A percentile compares a stretch with the other conserved stretches of the same genome.
These are phyloP conservation scores for Chamaenerion angustifolium DNA, from an alignment of 345 rosid genomes.

Conservation along the genomic window DNA sequence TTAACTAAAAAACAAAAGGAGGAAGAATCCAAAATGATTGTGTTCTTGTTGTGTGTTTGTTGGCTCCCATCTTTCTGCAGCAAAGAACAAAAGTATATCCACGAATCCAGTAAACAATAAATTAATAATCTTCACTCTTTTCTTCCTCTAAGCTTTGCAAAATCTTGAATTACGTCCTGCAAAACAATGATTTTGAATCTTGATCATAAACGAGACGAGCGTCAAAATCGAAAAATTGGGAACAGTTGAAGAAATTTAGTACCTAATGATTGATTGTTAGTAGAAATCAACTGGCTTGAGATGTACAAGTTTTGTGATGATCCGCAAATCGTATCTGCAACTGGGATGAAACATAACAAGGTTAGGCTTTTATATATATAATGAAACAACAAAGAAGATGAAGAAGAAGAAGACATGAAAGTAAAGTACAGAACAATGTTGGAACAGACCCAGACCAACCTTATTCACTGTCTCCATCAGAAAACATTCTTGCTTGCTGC, in stretches of 20 bases:
- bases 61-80: background rate
- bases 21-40: slow-evolving; percentile 6
- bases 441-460: slow-evolving; percentile 16
- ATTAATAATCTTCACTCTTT: background rate
- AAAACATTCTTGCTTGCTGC: too few species aligned
- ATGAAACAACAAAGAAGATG: background rate
- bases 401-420: slow-evolving; percentile 12
- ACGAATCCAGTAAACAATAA: background rate
- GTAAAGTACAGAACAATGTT: too few species aligned
- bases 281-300: background rate
- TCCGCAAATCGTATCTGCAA: too few species aligned
- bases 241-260: background rate
- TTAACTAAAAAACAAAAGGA: background rate
- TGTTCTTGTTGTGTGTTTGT: background rate
- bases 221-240: background rate
- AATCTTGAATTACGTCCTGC: background rate
- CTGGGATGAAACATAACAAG: too few species aligned
- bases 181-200: background rate
- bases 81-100: background rate
- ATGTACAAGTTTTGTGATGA: background rate
- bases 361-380: too few species aligned
- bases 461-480: slow-evolving; percentile 46
- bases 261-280: slow-evolving; percentile 4
- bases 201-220: background rate
- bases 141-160: too few species aligned